Percentiles rank a stretch among this genome's conserved stretches.
Conservation (phyloP, 1,284 basidiomycete genomes). For the Trichosporon sp. region DNA sequence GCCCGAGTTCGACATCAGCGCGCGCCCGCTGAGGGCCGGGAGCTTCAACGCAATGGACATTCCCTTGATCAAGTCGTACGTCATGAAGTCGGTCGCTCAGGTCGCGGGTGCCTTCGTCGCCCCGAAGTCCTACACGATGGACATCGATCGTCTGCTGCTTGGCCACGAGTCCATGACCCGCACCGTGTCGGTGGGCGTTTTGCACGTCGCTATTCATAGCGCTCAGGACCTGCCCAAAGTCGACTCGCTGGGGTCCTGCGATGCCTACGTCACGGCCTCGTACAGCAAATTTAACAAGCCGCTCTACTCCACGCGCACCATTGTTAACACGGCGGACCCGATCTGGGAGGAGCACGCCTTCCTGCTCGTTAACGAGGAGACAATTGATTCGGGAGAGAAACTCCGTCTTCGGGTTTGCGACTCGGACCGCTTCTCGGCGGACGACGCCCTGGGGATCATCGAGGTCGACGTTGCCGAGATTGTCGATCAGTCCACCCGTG, state of each 20-base stretch:
- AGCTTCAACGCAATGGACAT: slow-evolving; percentile 49
- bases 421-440: slow-evolving; percentile 50
- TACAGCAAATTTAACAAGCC: slow-evolving; percentile 47
- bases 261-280: slow-evolving; percentile 47
- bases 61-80: slow-evolving; percentile 45
- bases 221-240: slow-evolving; percentile 40
- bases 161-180: slow-evolving; percentile 39
- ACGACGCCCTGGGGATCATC: slow-evolving; percentile 51
- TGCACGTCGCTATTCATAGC: slow-evolving; percentile 44
- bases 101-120: slow-evolving; percentile 46
- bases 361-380: slow-evolving; percentile 32
- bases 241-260: slow-evolving; percentile 46
- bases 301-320: slow-evolving; percentile 46
- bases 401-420: slow-evolving; percentile 47
- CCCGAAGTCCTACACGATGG: slow-evolving; percentile 45
- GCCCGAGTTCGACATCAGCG: slow-evolving; percentile 49
- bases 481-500: slow-evolving; percentile 32
- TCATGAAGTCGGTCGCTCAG: slow-evolving; percentile 41
- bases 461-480: slow-evolving; percentile 48
- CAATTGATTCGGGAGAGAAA: slow-evolving; percentile 45
- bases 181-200: slow-evolving; percentile 42
- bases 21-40: slow-evolving; percentile 42
- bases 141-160: slow-evolving; percentile 47
- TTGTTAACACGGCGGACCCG: slow-evolving; percentile 42
- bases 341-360: slow-evolving; percentile 43